Percentiles rank a stretch among this genome's conserved stretches.
phyloP scores from a whole-genome alignment of 1,284 basidiomycete genomes.

The Ceratobasidium theobromae region DNA sequence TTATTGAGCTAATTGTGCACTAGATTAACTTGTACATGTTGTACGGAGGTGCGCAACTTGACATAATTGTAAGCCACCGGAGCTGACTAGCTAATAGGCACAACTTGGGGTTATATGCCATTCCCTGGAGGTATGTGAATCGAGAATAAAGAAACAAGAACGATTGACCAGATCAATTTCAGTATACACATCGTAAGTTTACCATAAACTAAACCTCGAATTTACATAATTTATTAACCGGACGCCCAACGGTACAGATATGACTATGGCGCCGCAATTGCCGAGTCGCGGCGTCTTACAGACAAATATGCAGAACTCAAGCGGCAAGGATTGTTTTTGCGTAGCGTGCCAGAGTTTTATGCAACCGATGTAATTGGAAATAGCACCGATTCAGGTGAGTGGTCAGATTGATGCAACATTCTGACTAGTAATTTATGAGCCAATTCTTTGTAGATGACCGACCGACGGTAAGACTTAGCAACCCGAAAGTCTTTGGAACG shows the following conservation, averaged over 20 bases:
- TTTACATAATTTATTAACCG: slow-evolving; percentile 32
- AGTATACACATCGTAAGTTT: slow-evolving; percentile 41
- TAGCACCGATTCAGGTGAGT: slow-evolving; percentile 45
- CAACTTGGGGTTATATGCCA: slow-evolving; percentile 74
- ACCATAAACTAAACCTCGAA: slow-evolving; percentile 36
- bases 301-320: slow-evolving; percentile 74
- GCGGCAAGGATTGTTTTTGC: slow-evolving; percentile 69
- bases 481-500: slow-evolving; percentile 58
- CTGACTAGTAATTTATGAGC: neutral
- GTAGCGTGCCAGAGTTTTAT: slow-evolving; percentile 70
- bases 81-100: slow-evolving; percentile 49
- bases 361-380: slow-evolving; percentile 74
- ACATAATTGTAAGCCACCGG: neutral
- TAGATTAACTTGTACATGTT: slow-evolving; percentile 73
- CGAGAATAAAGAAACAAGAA: slow-evolving; percentile 21
- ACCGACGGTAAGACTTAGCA: slow-evolving; percentile 53
- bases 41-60: slow-evolving; percentile 46
- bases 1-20: neutral
- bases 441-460: slow-evolving; percentile 33
- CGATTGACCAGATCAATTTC: slow-evolving; percentile 22
- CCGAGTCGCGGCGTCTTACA: slow-evolving; percentile 67
- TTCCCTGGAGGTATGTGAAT: slow-evolving; percentile 52
- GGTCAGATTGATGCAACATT: neutral
- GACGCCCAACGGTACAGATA: slow-evolving; percentile 40
- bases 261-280: slow-evolving; percentile 50